Evolutionary conservation across 169 alveolate genomes (phyloP), one percentile per base, ranked within the genome.

Genomic region (Eimeria falciformis): DNA sequence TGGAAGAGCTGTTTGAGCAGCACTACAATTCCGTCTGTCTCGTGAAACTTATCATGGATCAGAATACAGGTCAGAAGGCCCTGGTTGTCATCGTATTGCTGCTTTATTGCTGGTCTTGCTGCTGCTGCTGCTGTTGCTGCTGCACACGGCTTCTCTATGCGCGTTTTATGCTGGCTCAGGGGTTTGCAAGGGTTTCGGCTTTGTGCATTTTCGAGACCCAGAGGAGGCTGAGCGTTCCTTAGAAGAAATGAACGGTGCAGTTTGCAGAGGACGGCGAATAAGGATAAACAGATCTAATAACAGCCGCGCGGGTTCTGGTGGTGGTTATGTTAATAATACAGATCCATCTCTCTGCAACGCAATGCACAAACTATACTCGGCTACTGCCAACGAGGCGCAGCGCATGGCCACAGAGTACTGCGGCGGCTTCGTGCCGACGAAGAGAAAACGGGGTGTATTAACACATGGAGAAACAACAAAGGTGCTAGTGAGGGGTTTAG

Each of bases 221-320:
- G 93, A 55, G 47, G 93, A 90, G 37, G 93, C 93, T 2, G 93
- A 89, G 21, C 69, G 93, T 14, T 47, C 89, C 11, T 25, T 89
- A 9, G 89, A 66, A 25, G 93, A 89, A 40, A 89, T 89, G 93
- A 89, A 69, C 27, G 93, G 93, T 1, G 89, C 90, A 53, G 77
- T 75, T 7, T 73, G 90, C 55, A 21, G 81, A 4, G 89, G 93
- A 18, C 71, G 93, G 1, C 73, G 89, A 27, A 90, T 78, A 25
- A 29, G 85, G 25, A 81, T 56, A 17, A 90, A 81, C 37, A 23
- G 91, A n/a, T 77, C 84, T 17, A 75, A 81, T 85, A 18, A 55
- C 46, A 27, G 77, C 73, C 7, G 78, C 56, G 46, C 53, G 45
- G 29, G 55, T 40, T 40, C 85, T 43, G 21, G 89, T 45, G 23